Percentiles rank a stretch among this genome's conserved stretches.
These are phyloP conservation scores for Paraleonurus japonicus DNA, from an alignment of 257 asterid species.

Conservation along the genomic window DNA sequence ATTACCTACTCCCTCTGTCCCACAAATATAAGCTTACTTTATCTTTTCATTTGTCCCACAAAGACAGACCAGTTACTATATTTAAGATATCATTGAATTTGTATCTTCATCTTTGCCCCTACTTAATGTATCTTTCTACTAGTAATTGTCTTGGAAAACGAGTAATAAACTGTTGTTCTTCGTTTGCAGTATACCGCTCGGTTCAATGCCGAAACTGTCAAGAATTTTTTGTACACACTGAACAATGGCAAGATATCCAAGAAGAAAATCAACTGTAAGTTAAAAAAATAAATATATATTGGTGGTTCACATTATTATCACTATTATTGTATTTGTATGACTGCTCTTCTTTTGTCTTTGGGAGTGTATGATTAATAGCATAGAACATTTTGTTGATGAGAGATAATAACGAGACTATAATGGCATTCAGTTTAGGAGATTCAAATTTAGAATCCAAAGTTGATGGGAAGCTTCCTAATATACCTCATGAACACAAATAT, in stretches of 20 bases:
- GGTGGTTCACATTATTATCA: conserved; percentile 15
- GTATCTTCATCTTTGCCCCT: too few relatives aligned
- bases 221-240: conserved; percentile 68
- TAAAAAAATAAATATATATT: neutral
- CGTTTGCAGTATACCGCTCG: conserved; percentile 79
- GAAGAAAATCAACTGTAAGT: conserved; percentile 88
- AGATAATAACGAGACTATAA: conserved; percentile 14
- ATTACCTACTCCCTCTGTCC: neutral
- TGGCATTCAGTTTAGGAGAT: neutral
- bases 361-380: neutral
- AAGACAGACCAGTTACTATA: too few relatives aligned
- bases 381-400: neutral
- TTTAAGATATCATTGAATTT: too few relatives aligned
- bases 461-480: too few relatives aligned
- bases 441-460: neutral
- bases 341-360: neutral
- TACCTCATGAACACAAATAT: too few relatives aligned
- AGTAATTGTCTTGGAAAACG: too few relatives aligned
- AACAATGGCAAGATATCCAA: conserved; percentile 79
- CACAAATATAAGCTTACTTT: too few relatives aligned
- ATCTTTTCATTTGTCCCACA: too few relatives aligned
- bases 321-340: neutral
- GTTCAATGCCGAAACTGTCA: conserved; percentile 85
- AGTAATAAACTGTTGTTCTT: too few relatives aligned
- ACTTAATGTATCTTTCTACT: too few relatives aligned